phyloP scores from a whole-genome alignment of 2,329 filamentous ascomycete species.

The Purpureocillium lavendulum region DNA sequence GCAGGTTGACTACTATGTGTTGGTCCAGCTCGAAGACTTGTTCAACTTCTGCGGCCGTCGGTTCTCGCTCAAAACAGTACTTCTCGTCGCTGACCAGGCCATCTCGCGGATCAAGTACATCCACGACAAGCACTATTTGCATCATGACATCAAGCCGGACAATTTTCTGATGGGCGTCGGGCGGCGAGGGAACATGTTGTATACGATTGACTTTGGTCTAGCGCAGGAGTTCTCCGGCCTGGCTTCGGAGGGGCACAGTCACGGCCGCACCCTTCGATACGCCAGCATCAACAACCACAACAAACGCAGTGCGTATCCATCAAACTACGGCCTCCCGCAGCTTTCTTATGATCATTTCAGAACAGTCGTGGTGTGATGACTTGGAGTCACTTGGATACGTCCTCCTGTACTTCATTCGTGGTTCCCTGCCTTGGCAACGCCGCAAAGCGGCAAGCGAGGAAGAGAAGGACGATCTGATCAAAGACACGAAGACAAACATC shows the following conservation, averaged over 20 bases:
- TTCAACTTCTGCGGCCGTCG: slow-evolving; percentile 99
- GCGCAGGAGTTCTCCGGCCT: slow-evolving; percentile 99
- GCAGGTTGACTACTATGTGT: slow-evolving; percentile 99
- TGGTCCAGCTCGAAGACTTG: slow-evolving; percentile 95
- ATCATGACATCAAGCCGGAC: slow-evolving; percentile 99
- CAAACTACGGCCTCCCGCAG: no score
- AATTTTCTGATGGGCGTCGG: slow-evolving; percentile 99
- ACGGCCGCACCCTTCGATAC: slow-evolving; percentile 96
- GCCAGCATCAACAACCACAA: slow-evolving; percentile 97
- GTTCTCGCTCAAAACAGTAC: slow-evolving; percentile 96
- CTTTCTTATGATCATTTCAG: slow-evolving; percentile 20
- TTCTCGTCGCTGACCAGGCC: slow-evolving; percentile 92
- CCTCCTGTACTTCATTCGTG: slow-evolving; percentile 99
- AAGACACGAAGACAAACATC: slow-evolving; percentile 30
- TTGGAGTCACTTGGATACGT: slow-evolving; percentile 99
- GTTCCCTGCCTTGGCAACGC: slow-evolving; percentile 97
- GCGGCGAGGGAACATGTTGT: slow-evolving; percentile 98
- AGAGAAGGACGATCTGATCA: slow-evolving; percentile 44
- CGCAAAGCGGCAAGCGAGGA: slow-evolving; percentile 50
- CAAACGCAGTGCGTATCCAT: slow-evolving; percentile 48
- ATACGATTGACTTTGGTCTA: slow-evolving; percentile 96
- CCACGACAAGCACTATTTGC: slow-evolving; percentile 98
- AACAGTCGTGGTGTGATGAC: slow-evolving; percentile 97
- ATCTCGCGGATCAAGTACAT: slow-evolving; percentile 99
- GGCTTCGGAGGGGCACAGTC: slow-evolving; percentile 99